Base-by-base conservation (phyloP, 2,329 filamentous ascomycete genomes). In the Aspergillus japonicus region DNA sequence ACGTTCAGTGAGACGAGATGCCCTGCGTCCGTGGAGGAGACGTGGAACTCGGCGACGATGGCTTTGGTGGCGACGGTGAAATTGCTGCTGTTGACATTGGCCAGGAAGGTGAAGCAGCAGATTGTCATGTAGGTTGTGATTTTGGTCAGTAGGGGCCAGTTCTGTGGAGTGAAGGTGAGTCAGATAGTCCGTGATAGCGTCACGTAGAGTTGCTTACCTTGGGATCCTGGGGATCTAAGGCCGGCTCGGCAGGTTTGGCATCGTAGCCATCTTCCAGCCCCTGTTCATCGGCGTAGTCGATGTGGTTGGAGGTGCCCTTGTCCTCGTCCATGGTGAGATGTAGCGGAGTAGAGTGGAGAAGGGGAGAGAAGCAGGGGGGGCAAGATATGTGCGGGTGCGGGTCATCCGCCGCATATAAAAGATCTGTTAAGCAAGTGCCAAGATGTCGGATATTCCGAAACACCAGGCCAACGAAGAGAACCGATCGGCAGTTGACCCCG, bases 31-130 rank as follows among this genome's bases (percentile, higher is more conserved):
- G 67, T 70, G 35, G 67, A 63, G 5, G 51, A 63, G 33, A 68
- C 65, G 19, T 64, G 23, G 33, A 70, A 76, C 26, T 76, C 69
- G 42, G 69, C 64, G 33, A 66, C 61, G 1, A 78, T 64, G 3
- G 72, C 68, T 39, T 69, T 59, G 10, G 72, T 69, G 3, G 75
- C 74, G 19, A 77, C 72, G 11, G 74, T 75, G 63, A 77, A 76
- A 53, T 75, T 76, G 50, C 70, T 74, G 21, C 70, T 68, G 59
- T 77, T 77, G 54, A 75, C 70, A 52, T 75, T 76, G 57, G 75
- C 73, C 7, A 77, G 69, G 60, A 78, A 77, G 6, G 73, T 75
- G 65, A 76, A 78, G 56, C 71, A 70, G 62, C 75, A 77, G 50
- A 76, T 71, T 10, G 71, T 75, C 5, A 71, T 59, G 57, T 74